A percentile compares a stretch with the other conserved stretches of the same genome.
Evolutionary conservation across 139 green algal species (phyloP).

Genomic region (Coelastrella sp.): DNA sequence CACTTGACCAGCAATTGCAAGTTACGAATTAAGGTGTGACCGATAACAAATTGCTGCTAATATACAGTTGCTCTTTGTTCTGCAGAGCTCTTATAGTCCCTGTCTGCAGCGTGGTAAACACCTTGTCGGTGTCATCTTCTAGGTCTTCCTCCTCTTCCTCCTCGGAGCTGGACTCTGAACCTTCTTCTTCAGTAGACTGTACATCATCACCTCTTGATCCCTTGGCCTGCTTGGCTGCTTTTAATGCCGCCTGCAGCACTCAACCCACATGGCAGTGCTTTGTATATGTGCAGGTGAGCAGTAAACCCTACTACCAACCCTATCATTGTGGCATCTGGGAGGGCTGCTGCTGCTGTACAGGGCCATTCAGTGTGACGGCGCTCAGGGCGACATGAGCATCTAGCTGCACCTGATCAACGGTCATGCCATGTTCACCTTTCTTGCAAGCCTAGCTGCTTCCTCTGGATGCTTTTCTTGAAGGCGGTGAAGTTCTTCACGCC

Average conservation of each 20-base stretch:
- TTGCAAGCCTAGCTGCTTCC: constrained; percentile 64
- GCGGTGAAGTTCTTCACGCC: constrained; percentile 82
- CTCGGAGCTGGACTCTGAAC: background rate
- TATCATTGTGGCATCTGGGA: too few species aligned
- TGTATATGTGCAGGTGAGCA: background rate
- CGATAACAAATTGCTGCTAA: too few species aligned
- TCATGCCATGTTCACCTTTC: constrained; percentile 23
- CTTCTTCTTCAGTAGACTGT: background rate
- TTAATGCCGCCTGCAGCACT: constrained; percentile 17
- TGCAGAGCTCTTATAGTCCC: background rate
- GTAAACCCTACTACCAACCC: too few species aligned
- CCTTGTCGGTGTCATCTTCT: constrained; percentile 35
- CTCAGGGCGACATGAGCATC: too few species aligned
- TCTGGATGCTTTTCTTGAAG: constrained; percentile 86
- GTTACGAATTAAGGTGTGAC: too few species aligned
- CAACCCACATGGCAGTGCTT: background rate
- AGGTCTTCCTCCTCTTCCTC: constrained; percentile 6
- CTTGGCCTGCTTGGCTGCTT: background rate
- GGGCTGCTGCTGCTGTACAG: too few species aligned
- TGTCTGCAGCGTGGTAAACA: background rate
- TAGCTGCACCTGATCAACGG: too few species aligned
- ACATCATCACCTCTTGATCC: constrained; percentile 8
- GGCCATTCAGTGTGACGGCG: too few species aligned
- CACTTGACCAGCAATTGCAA: too few species aligned
- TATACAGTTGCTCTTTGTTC: background rate